A percentile compares a stretch with the other conserved stretches of the same genome.
Conservation (phyloP, 805 yeast genomes). For the Kluyveromyces lactis region DNA sequence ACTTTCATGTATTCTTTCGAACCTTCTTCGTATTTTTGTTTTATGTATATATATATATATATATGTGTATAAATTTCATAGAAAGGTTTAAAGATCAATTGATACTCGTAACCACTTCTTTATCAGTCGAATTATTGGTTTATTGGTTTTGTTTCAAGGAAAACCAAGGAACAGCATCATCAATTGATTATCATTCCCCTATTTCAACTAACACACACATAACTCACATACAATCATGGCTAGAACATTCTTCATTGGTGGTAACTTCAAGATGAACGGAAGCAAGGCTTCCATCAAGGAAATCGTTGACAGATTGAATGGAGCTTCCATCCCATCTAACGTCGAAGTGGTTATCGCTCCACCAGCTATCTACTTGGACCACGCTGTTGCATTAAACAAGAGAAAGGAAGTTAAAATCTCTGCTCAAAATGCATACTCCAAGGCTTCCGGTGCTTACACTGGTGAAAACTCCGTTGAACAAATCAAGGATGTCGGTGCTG, state of each 20-base stretch:
- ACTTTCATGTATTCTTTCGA: too few species aligned
- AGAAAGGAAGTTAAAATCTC: conserved; percentile 70
- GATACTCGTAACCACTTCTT: too few species aligned
- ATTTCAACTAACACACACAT: too few species aligned
- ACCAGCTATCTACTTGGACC: conserved; percentile 85
- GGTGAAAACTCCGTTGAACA: conserved; percentile 91
- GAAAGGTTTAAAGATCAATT: too few species aligned
- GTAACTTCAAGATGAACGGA: conserved; percentile 99
- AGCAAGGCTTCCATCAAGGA: conserved; percentile 73
- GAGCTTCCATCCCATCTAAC: conserved; percentile 61
- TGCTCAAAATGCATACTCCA: conserved; percentile 86
- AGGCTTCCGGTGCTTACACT: conserved; percentile 93
- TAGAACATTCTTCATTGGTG: conserved; percentile 95
- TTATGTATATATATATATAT: too few species aligned
- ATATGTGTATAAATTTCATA: too few species aligned
- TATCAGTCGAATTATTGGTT: too few species aligned
- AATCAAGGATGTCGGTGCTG: conserved; percentile 84
- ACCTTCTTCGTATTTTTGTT: too few species aligned
- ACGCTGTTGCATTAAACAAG: conserved; percentile 60
- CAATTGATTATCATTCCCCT: too few species aligned
- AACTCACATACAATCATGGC: conserved; percentile 36
- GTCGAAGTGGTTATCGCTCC: conserved; percentile 95
- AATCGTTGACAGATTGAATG: conserved; percentile 78
- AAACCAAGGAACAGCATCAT: too few species aligned
- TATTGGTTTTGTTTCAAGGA: too few species aligned